Evolutionary conservation across 1,284 basidiomycete genomes (phyloP).

Genomic region (Stereum hirsutum): DNA sequence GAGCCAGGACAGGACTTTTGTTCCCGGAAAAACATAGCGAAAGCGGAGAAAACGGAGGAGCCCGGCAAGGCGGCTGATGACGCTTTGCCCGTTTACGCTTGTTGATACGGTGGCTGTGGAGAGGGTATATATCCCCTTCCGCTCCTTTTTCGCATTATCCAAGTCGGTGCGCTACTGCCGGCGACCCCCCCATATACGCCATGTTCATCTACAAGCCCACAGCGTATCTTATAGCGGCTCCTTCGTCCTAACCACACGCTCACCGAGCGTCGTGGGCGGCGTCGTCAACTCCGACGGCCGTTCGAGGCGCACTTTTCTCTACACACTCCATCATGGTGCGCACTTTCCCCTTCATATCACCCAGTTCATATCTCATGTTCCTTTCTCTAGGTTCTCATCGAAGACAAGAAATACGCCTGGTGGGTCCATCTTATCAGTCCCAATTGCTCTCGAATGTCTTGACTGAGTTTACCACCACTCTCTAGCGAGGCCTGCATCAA

Average conservation of each 20-base stretch:
- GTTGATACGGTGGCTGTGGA: too few relatives aligned
- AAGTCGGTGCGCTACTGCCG: too few relatives aligned
- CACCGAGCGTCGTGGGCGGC: constrained; percentile 33
- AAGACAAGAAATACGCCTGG: constrained; percentile 79
- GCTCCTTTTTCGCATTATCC: background rate
- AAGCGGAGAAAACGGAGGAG: too few relatives aligned
- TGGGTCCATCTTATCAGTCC: constrained; percentile 24
- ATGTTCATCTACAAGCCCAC: constrained; percentile 10
- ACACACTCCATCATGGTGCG: constrained; percentile 11
- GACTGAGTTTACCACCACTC: background rate
- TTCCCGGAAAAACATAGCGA: too few relatives aligned
- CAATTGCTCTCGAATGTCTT: background rate
- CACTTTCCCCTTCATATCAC: background rate
- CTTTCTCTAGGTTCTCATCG: constrained; percentile 56
- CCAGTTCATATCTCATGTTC: background rate
- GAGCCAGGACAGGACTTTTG: too few relatives aligned
- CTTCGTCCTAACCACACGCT: too few relatives aligned
- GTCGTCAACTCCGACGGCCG: constrained; percentile 18
- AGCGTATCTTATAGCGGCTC: too few relatives aligned
- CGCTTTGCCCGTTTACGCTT: too few relatives aligned
- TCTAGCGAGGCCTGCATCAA: constrained; percentile 75
- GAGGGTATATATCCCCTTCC: too few relatives aligned
- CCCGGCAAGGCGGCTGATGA: too few relatives aligned
- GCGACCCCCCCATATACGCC: background rate
- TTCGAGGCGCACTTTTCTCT: constrained; percentile 6